These are phyloP conservation scores for Fraxinus excelsior DNA, from an alignment of 257 asterid species.

Conservation along the genomic window DNA sequence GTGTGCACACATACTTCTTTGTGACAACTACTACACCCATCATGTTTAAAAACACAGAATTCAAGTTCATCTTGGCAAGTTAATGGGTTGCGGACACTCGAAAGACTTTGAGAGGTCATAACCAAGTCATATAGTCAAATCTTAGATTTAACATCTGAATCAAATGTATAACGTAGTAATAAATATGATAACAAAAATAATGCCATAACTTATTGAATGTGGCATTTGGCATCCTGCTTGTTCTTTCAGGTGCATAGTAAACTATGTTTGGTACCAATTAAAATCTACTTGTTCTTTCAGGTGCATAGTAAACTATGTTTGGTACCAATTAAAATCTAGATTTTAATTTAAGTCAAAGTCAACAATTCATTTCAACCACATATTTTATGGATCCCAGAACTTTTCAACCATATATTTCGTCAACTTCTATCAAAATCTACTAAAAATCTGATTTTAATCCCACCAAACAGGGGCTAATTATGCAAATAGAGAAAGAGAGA, in stretches of 20 bases:
- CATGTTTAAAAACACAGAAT: background rate
- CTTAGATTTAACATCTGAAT: background rate
- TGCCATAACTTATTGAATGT: background rate
- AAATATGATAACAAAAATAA: background rate
- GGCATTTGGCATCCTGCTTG: background rate
- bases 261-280: background rate
- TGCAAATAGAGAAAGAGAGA: background rate
- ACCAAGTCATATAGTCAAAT: background rate
- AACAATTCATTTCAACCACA: no score
- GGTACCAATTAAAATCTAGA: no score
- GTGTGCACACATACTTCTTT: background rate
- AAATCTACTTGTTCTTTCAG: background rate
- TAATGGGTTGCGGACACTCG: background rate
- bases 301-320: background rate
- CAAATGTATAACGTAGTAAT: background rate
- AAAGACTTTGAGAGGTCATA: background rate
- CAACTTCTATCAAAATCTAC: no score
- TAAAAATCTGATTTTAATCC: no score
- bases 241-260: background rate
- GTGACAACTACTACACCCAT: background rate
- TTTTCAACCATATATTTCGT: no score
- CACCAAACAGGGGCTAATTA: background rate
- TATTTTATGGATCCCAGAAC: no score
- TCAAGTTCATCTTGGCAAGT: background rate
- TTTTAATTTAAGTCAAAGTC: no score